phyloP scores from a whole-genome alignment of 2,329 filamentous ascomycete genomes.

The Penicillium janthinellum region DNA sequence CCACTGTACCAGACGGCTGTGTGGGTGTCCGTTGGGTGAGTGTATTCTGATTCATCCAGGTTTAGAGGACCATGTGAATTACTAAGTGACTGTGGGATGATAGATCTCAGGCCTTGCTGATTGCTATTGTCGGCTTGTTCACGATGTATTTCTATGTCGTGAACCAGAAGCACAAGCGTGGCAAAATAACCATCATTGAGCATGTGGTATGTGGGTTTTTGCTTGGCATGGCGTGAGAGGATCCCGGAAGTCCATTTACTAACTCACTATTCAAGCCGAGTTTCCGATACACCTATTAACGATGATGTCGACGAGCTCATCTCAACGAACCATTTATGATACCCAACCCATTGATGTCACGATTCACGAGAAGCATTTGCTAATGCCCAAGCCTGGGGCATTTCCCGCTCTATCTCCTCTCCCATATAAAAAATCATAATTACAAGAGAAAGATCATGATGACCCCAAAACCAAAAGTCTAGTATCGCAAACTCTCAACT shows the following conservation, averaged over 20 bases:
- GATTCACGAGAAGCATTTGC: background rate
- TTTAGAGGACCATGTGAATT: background rate
- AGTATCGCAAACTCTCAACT: constrained; percentile 3
- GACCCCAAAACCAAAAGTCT: background rate
- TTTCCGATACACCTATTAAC: constrained; percentile 41
- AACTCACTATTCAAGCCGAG: constrained; percentile 23
- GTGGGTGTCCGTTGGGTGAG: constrained; percentile 64
- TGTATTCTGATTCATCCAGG: background rate
- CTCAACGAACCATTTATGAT: background rate
- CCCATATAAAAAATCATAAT: background rate
- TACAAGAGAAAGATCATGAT: background rate
- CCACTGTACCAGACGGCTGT: constrained; percentile 66
- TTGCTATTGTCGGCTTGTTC: constrained; percentile 56
- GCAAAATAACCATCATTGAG: constrained; percentile 55
- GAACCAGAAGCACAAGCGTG: constrained; percentile 52
- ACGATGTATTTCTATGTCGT: constrained; percentile 56
- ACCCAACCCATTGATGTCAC: background rate
- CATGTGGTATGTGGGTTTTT: constrained; percentile 36
- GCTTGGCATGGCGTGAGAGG: background rate
- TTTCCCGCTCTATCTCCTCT: background rate
- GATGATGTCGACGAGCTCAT: background rate
- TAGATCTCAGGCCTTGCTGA: constrained; percentile 61
- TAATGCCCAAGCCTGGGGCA: background rate
- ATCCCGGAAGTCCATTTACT: background rate
- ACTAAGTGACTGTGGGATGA: background rate